Base-by-base conservation (phyloP, 208 protist species). In the Trypanosoma brucei region DNA sequence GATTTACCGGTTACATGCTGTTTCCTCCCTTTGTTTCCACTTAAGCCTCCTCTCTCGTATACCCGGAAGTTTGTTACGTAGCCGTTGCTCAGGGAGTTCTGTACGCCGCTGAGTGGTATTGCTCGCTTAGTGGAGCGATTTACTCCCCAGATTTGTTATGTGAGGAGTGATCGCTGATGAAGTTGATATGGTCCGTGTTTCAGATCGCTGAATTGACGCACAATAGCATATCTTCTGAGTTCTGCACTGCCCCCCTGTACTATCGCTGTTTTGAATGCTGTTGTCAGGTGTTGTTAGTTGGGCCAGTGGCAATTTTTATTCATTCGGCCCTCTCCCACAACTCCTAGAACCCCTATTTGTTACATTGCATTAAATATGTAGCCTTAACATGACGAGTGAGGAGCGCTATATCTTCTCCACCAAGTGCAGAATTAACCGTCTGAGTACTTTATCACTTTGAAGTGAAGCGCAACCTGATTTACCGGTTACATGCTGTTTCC, bases 131-230 rank as follows among this genome's bases (percentile, higher is more conserved):
- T 46, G 69, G 69, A 68, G 69, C 62, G 55, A 61, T 64, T 64
- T 57, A 54, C 38, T 62, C 46, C 53, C 46, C 39, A 63, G 63
- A 63, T 22, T 46, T 4, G 35, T n/a, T 22, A 36, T 34, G 6
- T 1, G 39, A 44, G 14, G 1, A 31, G 59, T 45, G 42, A 22
- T 51, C 55, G 30, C 65, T 78, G 81, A 86, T 83, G 80, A 86
- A 78, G 56, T 66, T 83, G 81, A 86, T 83, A 86, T 86, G 81
- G 81, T 86, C 81, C 81, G 81, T 86, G 81, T 86, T 86, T 86
- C 81, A 76, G 81, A 86, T 62, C 60, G 8, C 51, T 62, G 65
- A 59, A 75, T 81, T 71, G 81, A 86, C 74, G 81, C 69, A 86
- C 73, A 78, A 60, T 60, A 76, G 70, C 79, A 86, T 86, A 81